Evolutionary conservation across 805 yeast species (phyloP).

Genomic region (Groenewaldozyma tartarivorans): DNA sequence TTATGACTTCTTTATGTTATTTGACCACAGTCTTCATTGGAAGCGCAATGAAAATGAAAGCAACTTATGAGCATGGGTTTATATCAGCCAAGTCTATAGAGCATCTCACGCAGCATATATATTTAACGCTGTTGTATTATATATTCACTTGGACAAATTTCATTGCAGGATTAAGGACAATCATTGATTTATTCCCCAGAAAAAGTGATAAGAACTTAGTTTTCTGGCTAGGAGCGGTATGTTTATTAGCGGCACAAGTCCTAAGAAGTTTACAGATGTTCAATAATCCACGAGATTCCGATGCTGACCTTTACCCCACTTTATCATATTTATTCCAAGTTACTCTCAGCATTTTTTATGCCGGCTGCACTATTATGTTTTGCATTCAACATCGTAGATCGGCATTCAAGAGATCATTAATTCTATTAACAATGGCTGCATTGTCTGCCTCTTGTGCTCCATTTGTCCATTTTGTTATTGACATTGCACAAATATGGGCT

Average conservation of each 20-base stretch:
- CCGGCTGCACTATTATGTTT: conserved; percentile 51
- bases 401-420: conserved; percentile 39
- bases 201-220: conserved; percentile 58
- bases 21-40: conserved; percentile 41
- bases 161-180: conserved; percentile 61
- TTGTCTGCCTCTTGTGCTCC: conserved; percentile 45
- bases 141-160: conserved; percentile 41
- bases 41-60: conserved; percentile 36
- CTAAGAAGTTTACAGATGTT: conserved; percentile 65
- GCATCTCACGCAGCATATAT: too few relatives aligned
- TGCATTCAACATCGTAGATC: conserved; percentile 42
- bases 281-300: conserved; percentile 14
- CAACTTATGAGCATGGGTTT: conserved; percentile 37
- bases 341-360: conserved; percentile 59
- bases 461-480: conserved; percentile 65
- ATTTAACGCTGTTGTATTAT: conserved; percentile 50
- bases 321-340: conserved; percentile 67
- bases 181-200: conserved; percentile 58
- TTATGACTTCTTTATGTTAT: conserved; percentile 47
- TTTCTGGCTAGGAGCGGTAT: conserved; percentile 45
- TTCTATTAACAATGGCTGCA: conserved; percentile 47
- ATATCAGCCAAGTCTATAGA: conserved; percentile 34
- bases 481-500: conserved; percentile 68
- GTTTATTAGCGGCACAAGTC: conserved; percentile 48
- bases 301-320: conserved; percentile 45